phyloP scores from a whole-genome alignment of 108 stramenopile genomes.

The Aurantiochytrium sp. region DNA sequence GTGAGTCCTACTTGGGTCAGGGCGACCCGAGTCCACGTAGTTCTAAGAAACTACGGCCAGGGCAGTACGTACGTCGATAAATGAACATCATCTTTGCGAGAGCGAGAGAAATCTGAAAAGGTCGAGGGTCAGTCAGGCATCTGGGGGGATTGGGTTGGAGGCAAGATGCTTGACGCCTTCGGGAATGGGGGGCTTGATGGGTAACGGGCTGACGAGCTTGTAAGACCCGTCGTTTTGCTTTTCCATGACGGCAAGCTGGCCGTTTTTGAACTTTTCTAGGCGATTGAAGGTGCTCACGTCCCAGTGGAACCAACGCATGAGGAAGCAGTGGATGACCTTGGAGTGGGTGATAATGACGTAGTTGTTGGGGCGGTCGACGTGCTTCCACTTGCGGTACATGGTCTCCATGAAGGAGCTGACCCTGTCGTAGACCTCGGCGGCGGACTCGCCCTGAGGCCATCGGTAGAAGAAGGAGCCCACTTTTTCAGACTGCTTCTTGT shows the following conservation, averaged over 20 bases:
- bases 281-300: conserved; percentile 74
- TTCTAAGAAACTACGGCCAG: too few relatives aligned
- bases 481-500: conserved; percentile 67
- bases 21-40: too few relatives aligned
- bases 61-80: too few relatives aligned
- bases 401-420: conserved; percentile 79
- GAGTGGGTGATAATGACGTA: conserved; percentile 80
- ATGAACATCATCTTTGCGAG: too few relatives aligned
- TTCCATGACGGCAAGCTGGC: conserved; percentile 75
- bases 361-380: conserved; percentile 47
- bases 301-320: conserved; percentile 84
- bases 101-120: too few relatives aligned
- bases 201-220: neutral
- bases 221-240: conserved; percentile 16
- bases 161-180: conserved; percentile 21
- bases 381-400: conserved; percentile 79
- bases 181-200: neutral
- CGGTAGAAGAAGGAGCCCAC: conserved; percentile 82
- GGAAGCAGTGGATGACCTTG: conserved; percentile 72
- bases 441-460: conserved; percentile 81
- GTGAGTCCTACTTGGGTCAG: too few relatives aligned
- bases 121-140: too few relatives aligned
- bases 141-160: neutral
- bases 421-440: conserved; percentile 80
- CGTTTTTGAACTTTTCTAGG: conserved; percentile 79